Base-by-base conservation (phyloP, 306 rosid species). In the Citrullus colocynthis region DNA sequence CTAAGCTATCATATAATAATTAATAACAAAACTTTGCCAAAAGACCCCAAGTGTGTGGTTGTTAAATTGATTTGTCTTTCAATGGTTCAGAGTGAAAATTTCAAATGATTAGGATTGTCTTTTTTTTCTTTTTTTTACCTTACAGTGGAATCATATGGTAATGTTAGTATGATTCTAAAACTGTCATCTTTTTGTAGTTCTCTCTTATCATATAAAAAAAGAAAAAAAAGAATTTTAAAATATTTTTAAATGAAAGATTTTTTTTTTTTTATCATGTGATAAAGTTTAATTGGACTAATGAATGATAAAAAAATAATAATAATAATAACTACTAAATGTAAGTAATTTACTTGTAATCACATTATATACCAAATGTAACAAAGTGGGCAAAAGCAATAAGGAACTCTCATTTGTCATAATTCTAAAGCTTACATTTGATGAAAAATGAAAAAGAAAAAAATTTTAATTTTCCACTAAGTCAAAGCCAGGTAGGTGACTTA, bases 331-430 rank as follows among this genome's bases (percentile, higher is more conserved):
- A 24, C 28, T 24, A 24, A 24, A 24, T 24, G 28, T 24, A 24
- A 24, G 28, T 24, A 24, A 24, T 24, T 24, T 24, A 24, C 28
- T 24, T 24, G 28, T 24, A 24, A 24, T 24, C 1, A 24, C 28
- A 24, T 24, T 24, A 24, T 24, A 24, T 24, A 24, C 28, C 28
- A 24, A 24, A 24, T 24, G 28, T 24, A 24, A 49, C 5, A 13
- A 42, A 70, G 76, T 45, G 54, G 20, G 78, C 63, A 74, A 48
- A 52, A 55, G 12, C 37, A 55, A 37, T 1, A n/a, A 18, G 61
- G 51, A 17, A 34, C 1, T 72, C 83, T 84, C 90, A 89, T 65
- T 61, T 83, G 90, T 86, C 86, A 42, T 24, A 24, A 1, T n/a
- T 59, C 28, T 10, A 76, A 76, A 54, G 79, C 60, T 64, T 78